phyloP scores from a whole-genome alignment of 352 stramenopile species.

The Globisporangium yorkense region DNA sequence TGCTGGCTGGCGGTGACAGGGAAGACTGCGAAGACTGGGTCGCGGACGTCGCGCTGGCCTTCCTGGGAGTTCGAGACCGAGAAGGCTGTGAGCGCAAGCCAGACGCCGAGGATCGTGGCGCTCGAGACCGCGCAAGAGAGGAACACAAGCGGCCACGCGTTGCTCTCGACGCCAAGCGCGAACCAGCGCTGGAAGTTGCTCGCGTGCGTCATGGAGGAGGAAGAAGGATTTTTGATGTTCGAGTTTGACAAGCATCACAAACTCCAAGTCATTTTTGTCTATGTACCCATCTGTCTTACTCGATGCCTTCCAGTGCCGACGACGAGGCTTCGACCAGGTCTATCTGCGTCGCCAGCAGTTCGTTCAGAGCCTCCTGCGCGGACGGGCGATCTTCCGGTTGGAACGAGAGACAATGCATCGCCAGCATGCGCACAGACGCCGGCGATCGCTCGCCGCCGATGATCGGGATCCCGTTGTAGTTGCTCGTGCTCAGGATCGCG shows the following conservation, averaged over 20 bases:
- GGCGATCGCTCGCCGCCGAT: constrained; percentile 18
- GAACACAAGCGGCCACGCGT: constrained; percentile 6
- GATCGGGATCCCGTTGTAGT: constrained; percentile 6
- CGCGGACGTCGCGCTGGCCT: background rate
- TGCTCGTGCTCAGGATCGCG: constrained; percentile 28
- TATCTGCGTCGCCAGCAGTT: constrained; percentile 22
- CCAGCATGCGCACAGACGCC: constrained; percentile 26
- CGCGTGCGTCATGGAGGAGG: background rate
- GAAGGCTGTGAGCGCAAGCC: background rate
- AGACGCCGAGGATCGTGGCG: background rate
- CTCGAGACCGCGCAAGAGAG: background rate
- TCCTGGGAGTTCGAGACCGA: background rate
- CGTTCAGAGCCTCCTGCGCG: constrained; percentile 24
- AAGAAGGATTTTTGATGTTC: background rate
- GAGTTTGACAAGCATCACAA: background rate
- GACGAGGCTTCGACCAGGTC: constrained; percentile 2
- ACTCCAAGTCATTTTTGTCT: background rate
- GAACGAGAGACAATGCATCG: constrained; percentile 35
- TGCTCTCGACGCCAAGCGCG: constrained; percentile 1
- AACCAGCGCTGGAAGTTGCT: constrained; percentile 9
- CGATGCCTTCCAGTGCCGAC: no score
- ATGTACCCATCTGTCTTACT: no score
- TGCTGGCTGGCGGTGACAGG: background rate
- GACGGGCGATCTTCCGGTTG: constrained; percentile 36
- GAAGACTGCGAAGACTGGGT: constrained; percentile 1